Base-by-base conservation (phyloP, 2,329 filamentous ascomycete species). In the Pseudogymnoascus sp. region DNA sequence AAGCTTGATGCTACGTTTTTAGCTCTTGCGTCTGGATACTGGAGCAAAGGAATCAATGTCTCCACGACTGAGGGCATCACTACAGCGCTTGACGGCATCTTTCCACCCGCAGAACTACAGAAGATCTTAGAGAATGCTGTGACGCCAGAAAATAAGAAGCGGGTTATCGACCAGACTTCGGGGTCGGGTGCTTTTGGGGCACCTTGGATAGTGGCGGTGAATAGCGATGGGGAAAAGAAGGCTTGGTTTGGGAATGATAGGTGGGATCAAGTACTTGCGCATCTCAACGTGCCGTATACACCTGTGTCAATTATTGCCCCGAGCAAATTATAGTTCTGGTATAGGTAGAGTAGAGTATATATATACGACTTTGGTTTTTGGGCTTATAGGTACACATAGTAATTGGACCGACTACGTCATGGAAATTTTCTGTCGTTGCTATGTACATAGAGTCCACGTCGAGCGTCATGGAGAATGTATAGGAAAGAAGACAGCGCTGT, bases 171-270 rank as follows among this genome's bases (percentile, higher is more conserved):
- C 6, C 38, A 45, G 33, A 67, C 66, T 14, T 63, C 16, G 31
- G 61, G 63, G 3, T n/a, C 58, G 2, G 63, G 63, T n/a, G 65
- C 66, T 6, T 67, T 67, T 65, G 66, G 66, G 2, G 66, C 66
- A 19, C 66, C 66, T 14, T 67, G 66, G 66, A 67, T 67, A 31
- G 60, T 66, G 26, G 64, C 33, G 6, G 62, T 67, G 12, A 63
- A 65, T 61, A 37, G 49, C 6, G 55, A 64, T 14, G 63, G 62
- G 5, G 45, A 61, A 60, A 65, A 59, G 62, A 65, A 45, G 59
- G 41, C 37, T n/a, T 67, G 63, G 63, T 67, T 67, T 64, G 66
- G 66, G 19, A 67, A 67, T 64, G 66, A 67, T 61, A 61, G 66
- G 21, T 67, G 66, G 66, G 66, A 67, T 62, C 66, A 67, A 43